Base-by-base conservation (phyloP, 2,329 filamentous ascomycete species). In the Tricladium varicosporioides region DNA sequence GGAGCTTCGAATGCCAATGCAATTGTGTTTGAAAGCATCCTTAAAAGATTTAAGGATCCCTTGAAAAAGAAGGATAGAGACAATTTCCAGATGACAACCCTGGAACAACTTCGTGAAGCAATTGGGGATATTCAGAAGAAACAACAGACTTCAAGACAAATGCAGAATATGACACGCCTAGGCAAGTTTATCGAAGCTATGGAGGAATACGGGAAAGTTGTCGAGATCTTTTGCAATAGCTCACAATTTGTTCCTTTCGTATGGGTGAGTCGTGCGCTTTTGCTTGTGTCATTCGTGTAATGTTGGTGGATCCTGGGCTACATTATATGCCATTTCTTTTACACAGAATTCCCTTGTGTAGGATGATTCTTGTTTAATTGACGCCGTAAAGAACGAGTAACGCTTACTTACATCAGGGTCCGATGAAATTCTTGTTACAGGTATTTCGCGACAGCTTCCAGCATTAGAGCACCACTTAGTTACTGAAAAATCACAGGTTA, bases 341-440 rank as follows among this genome's bases (percentile, higher is more conserved):
- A 27, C n/a, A n/a, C n/a, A n/a, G n/a, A n/a, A n/a, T n/a, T n/a
- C n/a, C n/a, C n/a, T n/a, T n/a, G n/a, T n/a, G n/a, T n/a, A n/a
- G n/a, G n/a, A n/a, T n/a, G n/a, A n/a, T 11, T n/a, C 11, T 40
- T n/a, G 11, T 40, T 40, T 10, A 10, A 40, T 40, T 40, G 36
- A 4, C n/a, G 36, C 11, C 36, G 11, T 4, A 40, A 40, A 40
- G 5, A n/a, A 40, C 9, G 36, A n/a, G 11, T 49, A 33, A 10
- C 10, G 11, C 31, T 36, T 32, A 49, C n/a, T 1, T 33, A 33
- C 14, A 8, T 18, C 19, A 54, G 52, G 68, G 72, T 1, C 72
- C 73, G 0, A 67, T 74, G 51, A 72, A 74, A 49, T 69, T 72
- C 43, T 56, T 73, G 8, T 62, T 74, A 7, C 48, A 64, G 43